Conservation (phyloP, 2,329 filamentous ascomycete genomes). For the Dendryphion nanum region DNA sequence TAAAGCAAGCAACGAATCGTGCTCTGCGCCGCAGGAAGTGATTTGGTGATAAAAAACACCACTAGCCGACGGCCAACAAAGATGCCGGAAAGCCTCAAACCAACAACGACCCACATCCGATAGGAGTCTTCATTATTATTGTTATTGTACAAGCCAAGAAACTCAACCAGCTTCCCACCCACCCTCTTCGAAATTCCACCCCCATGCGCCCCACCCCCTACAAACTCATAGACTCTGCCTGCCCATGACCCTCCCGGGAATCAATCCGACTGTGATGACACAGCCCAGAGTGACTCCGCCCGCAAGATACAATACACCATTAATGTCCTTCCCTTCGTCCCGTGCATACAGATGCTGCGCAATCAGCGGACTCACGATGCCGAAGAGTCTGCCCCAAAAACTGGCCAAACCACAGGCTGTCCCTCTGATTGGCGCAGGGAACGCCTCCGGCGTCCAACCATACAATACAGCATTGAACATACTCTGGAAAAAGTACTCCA, state of each 20-base stretch:
- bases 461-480: constrained; percentile 55
- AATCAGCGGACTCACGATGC: constrained; percentile 58
- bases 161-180: too few relatives aligned
- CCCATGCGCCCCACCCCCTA: too few relatives aligned
- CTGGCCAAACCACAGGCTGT: constrained; percentile 56
- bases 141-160: too few relatives aligned
- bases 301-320: constrained; percentile 56
- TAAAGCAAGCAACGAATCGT: too few relatives aligned
- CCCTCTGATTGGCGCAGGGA: constrained; percentile 51
- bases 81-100: too few relatives aligned
- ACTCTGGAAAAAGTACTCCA: constrained; percentile 54
- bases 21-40: too few relatives aligned
- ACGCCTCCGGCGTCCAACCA: constrained; percentile 53
- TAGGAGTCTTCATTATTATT: too few relatives aligned
- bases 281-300: constrained; percentile 56
- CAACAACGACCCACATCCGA: too few relatives aligned
- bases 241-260: constrained; percentile 44
- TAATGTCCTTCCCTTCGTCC: constrained; percentile 40
- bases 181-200: too few relatives aligned
- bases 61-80: too few relatives aligned
- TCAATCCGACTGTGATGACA: constrained; percentile 50
- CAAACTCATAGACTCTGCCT: constrained; percentile 23
- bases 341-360: constrained; percentile 46
- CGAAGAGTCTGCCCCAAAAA: constrained; percentile 59
- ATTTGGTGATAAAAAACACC: too few relatives aligned